phyloP scores from a whole-genome alignment of 169 alveolate genomes.

The Eimeria mitis region DNA sequence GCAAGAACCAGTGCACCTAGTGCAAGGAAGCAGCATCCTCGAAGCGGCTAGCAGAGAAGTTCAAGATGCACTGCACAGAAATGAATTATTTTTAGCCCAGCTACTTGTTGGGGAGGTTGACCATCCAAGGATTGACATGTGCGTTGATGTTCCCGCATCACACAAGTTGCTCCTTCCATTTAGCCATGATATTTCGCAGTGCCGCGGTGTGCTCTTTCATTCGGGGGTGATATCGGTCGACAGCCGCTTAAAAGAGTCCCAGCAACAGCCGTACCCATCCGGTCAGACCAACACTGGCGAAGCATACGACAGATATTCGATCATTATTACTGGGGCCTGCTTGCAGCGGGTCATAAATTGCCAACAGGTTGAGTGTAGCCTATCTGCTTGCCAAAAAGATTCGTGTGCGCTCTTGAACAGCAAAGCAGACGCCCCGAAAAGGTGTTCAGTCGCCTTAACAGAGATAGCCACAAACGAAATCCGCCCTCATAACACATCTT shows the following conservation, averaged over 20 bases:
- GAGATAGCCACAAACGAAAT: neutral
- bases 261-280: neutral
- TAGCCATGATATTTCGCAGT: constrained; percentile 8
- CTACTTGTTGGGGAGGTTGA: constrained; percentile 43
- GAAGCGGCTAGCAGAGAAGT: constrained; percentile 56
- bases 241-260: constrained; percentile 1
- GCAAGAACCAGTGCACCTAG: constrained; percentile 33
- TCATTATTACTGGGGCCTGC: constrained; percentile 46
- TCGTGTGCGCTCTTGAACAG: neutral
- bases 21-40: constrained; percentile 44
- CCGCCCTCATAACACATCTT: neutral
- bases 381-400: neutral
- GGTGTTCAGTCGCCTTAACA: neutral
- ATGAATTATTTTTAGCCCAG: constrained; percentile 47
- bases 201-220: constrained; percentile 49
- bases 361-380: constrained; percentile 6
- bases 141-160: constrained; percentile 31
- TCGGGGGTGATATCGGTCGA: constrained; percentile 37
- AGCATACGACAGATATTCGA: constrained; percentile 41
- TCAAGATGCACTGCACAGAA: constrained; percentile 36
- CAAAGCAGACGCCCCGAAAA: neutral
- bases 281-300: neutral
- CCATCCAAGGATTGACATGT: constrained; percentile 37
- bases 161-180: constrained; percentile 52
- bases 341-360: constrained; percentile 33